Evolutionary conservation across 2,329 filamentous ascomycete species (phyloP).

Genomic region (Emmonsia crescens): DNA sequence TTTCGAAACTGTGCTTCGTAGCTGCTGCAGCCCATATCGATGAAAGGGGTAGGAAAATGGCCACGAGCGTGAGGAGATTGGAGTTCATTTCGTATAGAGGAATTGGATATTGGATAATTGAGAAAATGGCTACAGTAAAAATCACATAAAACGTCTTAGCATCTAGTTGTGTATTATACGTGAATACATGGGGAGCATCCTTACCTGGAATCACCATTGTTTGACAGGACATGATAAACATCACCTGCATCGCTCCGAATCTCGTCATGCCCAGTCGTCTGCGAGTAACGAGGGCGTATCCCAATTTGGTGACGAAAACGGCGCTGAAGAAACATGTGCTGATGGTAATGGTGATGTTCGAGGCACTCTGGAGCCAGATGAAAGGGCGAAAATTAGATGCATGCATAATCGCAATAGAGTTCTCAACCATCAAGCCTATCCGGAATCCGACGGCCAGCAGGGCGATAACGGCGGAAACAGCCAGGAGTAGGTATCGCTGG

Average conservation of each 20-base stretch:
- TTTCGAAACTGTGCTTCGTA: slow-evolving; percentile 17
- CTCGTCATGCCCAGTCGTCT: slow-evolving; percentile 46
- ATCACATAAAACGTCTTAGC: slow-evolving; percentile 7
- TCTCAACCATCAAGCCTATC: slow-evolving; percentile 42
- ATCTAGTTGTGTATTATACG: neutral
- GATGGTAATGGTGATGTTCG: slow-evolving; percentile 42
- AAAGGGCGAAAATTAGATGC: slow-evolving; percentile 19
- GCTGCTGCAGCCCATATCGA: slow-evolving; percentile 51
- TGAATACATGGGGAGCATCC: slow-evolving; percentile 13
- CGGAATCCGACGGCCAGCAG: slow-evolving; percentile 44
- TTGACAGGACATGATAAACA: slow-evolving; percentile 58
- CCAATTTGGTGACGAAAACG: slow-evolving; percentile 53
- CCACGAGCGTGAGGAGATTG: slow-evolving; percentile 47
- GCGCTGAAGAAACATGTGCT: slow-evolving; percentile 52
- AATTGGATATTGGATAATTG: slow-evolving; percentile 45
- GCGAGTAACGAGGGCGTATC: slow-evolving; percentile 46
- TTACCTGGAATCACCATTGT: slow-evolving; percentile 55
- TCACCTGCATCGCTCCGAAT: slow-evolving; percentile 55
- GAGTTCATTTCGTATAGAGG: slow-evolving; percentile 44
- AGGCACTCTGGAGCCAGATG: slow-evolving; percentile 33
- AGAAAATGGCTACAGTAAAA: slow-evolving; percentile 45
- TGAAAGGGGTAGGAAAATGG: slow-evolving; percentile 54
- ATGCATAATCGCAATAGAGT: slow-evolving; percentile 31
- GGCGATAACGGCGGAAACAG: slow-evolving; percentile 39
- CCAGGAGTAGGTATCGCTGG: slow-evolving; percentile 38